Evolutionary conservation across 257 asterid genomes (phyloP), one percentile per base, ranked within the genome.

Genomic region (Penstemon eatonii): DNA sequence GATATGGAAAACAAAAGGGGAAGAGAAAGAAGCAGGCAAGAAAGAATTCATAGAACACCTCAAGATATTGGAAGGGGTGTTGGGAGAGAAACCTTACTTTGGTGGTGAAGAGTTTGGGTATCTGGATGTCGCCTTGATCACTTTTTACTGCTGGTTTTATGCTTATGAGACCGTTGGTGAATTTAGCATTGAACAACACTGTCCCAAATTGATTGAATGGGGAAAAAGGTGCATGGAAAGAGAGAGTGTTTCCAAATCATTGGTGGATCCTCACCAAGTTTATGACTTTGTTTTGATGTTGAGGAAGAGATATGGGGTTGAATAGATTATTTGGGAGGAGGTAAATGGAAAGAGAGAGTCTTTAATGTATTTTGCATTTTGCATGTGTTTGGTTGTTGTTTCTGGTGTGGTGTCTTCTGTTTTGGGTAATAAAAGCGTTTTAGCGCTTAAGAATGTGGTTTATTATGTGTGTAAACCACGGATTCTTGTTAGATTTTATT

Each of bases 41-140:
- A 54, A 64, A 25, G 33, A 25, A 25, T 25, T 25, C 33, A 25
- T 25, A 25, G 33, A 25, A 25, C 1, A 25, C 33, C 66, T 75
- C 52, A 75, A 46, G 62, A 44, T 50, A 12, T 41, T 75, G 67
- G 76, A 79, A 36, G 78, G 78, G 46, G 75, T 56, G 11, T 65
- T 79, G 46, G 74, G 84, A 42, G 74, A 75, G 3, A 36, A 68
- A 12, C 62, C 63, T 45, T 72, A 79, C 44, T 76, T 79, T 72
- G 84, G 84, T 3, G 84, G 81, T 37, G 69, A 69, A 45, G 68
- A 43, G 0, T 40, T 79, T 72, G 84, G 84, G 2, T 68, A 8
- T 7, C 19, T 68, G 6, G 84, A 79, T 33, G 63, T 71, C 43
- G 69, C 67, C 59, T 36, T 79, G 7, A 56, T 79, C 33, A 25